Evolutionary conservation across 345 rosid genomes (phyloP), one percentile per base, ranked within the genome.

Genomic region (Camelina hispida): DNA sequence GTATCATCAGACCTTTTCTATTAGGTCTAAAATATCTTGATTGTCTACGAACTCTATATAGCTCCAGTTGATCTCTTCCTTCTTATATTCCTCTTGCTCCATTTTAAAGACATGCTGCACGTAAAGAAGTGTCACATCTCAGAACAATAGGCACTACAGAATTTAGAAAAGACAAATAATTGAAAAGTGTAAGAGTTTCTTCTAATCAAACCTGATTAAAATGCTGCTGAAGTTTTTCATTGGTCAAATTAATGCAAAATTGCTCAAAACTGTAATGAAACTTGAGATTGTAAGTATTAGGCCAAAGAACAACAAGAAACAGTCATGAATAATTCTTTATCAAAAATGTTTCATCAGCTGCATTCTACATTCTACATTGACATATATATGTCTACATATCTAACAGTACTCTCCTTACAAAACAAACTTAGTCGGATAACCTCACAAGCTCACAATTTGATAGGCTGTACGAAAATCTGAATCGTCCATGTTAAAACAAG

Each of bases 41-140:
- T 93, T 93, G 80, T 96, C 99, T 30, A 96, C 94, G 77, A 96
- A 96, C 4, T 93, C 99, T 66, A 96, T 96, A 83, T 93, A 96
- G 89, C 99, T 96, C 99, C 99, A 96, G 81, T 90, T 73, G 83
- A 95, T 95, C 84, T 89, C 90, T 81, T 95, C 99, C 77, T 90
- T 95, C 30, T 85, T 90, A 86, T 95, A 90, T 78, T 95, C 99
- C 78, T 95, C 99, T 92, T 95, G 99, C 84, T 95, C 99, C 99
- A 95, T 93, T 87, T 95, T 95, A 82, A 95, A 95, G 72, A 95
- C 99, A 66, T 95, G 99, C 99, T 95, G 97, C 64, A 62, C 35
- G 54, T 47, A 48, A 43, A 76, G 44, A 79, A 64, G 55, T 62
- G 66, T 75, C 76, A 53, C 58, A 61, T 37, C 78, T 69, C 71